Percentiles rank a stretch among this genome's conserved stretches.
These are phyloP conservation scores for Aspergillus homomorphus DNA, from an alignment of 495 filamentous ascomycete species.

Conservation along the genomic window DNA sequence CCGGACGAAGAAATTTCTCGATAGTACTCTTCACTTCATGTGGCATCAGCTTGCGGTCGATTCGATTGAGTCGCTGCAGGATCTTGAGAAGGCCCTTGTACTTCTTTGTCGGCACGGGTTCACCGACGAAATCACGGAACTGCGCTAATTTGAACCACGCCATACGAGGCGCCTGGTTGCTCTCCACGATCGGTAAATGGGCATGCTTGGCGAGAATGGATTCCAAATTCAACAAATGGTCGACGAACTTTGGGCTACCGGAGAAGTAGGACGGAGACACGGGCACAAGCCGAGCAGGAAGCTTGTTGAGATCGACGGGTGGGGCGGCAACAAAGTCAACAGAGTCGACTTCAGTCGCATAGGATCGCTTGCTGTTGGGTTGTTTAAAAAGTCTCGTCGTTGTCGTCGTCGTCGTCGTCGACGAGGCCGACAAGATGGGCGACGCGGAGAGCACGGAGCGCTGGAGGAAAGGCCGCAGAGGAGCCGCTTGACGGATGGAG, in stretches of 20 bases:
- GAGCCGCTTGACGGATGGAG: conserved; percentile 28
- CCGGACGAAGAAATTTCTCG: conserved; percentile 65
- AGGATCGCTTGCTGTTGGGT: conserved; percentile 18
- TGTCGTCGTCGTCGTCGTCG: conserved; percentile 12
- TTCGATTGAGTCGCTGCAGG: conserved; percentile 76
- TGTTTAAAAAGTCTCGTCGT: conserved; percentile 9
- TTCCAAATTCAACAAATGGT: conserved; percentile 73
- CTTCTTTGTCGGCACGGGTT: conserved; percentile 72
- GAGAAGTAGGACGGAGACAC: conserved; percentile 92
- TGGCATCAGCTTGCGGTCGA: conserved; percentile 77
- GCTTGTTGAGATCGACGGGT: conserved; percentile 41
- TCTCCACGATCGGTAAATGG: conserved; percentile 62
- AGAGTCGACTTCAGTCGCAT: conserved; percentile 28
- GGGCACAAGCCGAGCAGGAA: conserved; percentile 70
- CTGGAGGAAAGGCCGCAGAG: conserved; percentile 17
- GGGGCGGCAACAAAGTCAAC: conserved; percentile 36
- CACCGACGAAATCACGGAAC: conserved; percentile 71
- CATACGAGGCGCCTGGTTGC: conserved; percentile 65
- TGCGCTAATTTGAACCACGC: conserved; percentile 81
- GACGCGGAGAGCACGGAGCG: conserved; percentile 17
- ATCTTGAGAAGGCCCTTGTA: conserved; percentile 73
- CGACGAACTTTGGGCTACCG: conserved; percentile 77
- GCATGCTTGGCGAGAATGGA: conserved; percentile 65
- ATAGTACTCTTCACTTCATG: conserved; percentile 61
- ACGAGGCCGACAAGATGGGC: conserved; percentile 9